A percentile compares a stretch with the other conserved stretches of the same genome.
phyloP scores from a whole-genome alignment of 257 asterid genomes.

The Plantago major region DNA sequence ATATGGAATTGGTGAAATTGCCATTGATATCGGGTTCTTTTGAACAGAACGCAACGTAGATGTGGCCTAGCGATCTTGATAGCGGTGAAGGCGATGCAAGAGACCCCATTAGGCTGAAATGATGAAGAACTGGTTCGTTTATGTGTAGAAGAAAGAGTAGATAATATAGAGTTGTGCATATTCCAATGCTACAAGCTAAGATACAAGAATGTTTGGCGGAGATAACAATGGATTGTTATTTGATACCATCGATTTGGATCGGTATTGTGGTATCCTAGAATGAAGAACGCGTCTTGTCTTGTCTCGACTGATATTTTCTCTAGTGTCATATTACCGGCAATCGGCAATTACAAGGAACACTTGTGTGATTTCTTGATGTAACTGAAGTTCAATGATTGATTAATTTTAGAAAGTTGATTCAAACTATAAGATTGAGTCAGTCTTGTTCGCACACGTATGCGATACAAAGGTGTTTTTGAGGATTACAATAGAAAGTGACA shows the following conservation, averaged over 20 bases:
- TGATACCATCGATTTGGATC: constrained; percentile 18
- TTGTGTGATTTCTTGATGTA: neutral
- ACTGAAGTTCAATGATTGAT: too few relatives aligned
- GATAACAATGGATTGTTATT: constrained; percentile 12
- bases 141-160: constrained; percentile 6
- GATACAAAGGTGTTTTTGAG: too few relatives aligned
- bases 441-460: too few relatives aligned
- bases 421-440: too few relatives aligned
- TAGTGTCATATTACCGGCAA: too few relatives aligned
- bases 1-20: constrained; percentile 31
- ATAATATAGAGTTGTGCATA: neutral
- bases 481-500: too few relatives aligned
- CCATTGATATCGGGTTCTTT: constrained; percentile 12
- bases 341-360: neutral
- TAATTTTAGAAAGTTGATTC: too few relatives aligned
- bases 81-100: constrained; percentile 13
- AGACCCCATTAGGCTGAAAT: constrained; percentile 18
- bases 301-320: too few relatives aligned
- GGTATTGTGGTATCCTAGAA: neutral
- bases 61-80: constrained; percentile 14
- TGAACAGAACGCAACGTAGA: constrained; percentile 33
- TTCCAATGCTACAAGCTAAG: neutral
- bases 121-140: neutral
- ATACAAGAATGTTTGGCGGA: neutral
- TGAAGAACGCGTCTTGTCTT: constrained; percentile 15